phyloP scores from a whole-genome alignment of 345 rosid genomes.

The Raphanus sativus region DNA sequence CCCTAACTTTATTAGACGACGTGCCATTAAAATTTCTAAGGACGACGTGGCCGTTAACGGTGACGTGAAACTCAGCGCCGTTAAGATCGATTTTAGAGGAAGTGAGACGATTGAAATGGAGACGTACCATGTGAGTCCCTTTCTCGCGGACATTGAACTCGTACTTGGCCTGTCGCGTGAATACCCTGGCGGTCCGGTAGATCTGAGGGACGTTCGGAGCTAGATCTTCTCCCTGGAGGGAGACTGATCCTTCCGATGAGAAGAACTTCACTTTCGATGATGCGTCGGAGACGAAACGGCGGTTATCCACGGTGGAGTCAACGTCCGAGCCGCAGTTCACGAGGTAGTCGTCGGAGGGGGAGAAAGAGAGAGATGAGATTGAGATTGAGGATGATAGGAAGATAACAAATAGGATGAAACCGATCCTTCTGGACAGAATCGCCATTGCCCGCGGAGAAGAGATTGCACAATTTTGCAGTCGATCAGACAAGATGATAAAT shows the following conservation, averaged over 20 bases:
- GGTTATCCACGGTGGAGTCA: slow-evolving; percentile 56
- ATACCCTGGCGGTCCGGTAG: slow-evolving; percentile 65
- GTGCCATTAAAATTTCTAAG: slow-evolving; percentile 56
- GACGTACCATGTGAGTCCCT: slow-evolving; percentile 79
- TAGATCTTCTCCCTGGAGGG: slow-evolving; percentile 39
- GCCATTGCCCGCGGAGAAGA: slow-evolving; percentile 22
- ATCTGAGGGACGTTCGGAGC: slow-evolving; percentile 43
- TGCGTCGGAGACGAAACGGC: slow-evolving; percentile 61
- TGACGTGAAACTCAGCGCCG: slow-evolving; percentile 67
- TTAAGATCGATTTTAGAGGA: slow-evolving; percentile 45
- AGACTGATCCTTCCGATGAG: slow-evolving; percentile 40
- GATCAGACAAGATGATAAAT: not conserved
- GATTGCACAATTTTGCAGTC: slow-evolving; percentile 8
- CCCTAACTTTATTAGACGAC: slow-evolving; percentile 59
- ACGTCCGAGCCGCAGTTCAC: slow-evolving; percentile 66
- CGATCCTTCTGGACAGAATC: slow-evolving; percentile 15
- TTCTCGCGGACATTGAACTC: slow-evolving; percentile 54
- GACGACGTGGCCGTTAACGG: slow-evolving; percentile 64
- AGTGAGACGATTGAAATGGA: slow-evolving; percentile 59
- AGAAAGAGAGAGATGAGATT: slow-evolving; percentile 36
- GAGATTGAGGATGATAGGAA: slow-evolving; percentile 23
- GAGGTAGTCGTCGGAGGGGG: slow-evolving; percentile 63
- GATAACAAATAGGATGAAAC: slow-evolving; percentile 22
- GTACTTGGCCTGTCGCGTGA: slow-evolving; percentile 61
- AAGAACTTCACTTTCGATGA: slow-evolving; percentile 17